phyloP scores from a whole-genome alignment of 805 yeast genomes.

The Danielozyma ontarioensis region DNA sequence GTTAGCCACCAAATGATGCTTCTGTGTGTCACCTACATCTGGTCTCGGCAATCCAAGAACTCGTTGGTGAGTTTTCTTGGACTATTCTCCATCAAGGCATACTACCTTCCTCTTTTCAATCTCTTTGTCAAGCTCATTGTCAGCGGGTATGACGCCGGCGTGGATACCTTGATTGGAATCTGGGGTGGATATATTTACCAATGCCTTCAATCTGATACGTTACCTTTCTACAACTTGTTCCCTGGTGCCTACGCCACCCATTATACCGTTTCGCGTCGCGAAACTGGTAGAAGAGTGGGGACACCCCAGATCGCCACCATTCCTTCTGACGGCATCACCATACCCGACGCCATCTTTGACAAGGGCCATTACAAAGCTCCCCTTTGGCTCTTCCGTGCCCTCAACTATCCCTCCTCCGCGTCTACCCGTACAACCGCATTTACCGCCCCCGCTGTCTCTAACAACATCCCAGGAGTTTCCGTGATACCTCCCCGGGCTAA shows the following conservation, averaged over 20 bases:
- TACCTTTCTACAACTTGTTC: conserved; percentile 35
- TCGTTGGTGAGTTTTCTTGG: conserved; percentile 49
- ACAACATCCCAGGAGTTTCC: conserved; percentile 3
- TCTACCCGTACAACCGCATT: conserved; percentile 26
- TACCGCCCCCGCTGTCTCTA: conserved; percentile 4
- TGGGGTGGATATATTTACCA: conserved; percentile 54
- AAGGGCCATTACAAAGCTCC: conserved; percentile 58
- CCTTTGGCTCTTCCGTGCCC: conserved; percentile 24
- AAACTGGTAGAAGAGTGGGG: conserved; percentile 28
- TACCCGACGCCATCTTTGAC: conserved; percentile 46
- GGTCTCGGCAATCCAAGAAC: conserved; percentile 56
- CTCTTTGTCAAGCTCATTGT: conserved; percentile 30
- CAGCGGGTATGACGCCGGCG: conserved; percentile 37
- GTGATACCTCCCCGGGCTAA: too few relatives aligned
- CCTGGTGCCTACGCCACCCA: conserved; percentile 23
- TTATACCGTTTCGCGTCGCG: neutral
- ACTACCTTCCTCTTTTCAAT: conserved; percentile 46
- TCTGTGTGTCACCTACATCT: conserved; percentile 53
- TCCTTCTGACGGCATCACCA: too few relatives aligned
- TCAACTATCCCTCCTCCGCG: conserved; percentile 23
- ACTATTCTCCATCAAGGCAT: conserved; percentile 49
- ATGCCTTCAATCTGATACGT: conserved; percentile 55
- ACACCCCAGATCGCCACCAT: conserved; percentile 16
- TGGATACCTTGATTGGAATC: conserved; percentile 45
- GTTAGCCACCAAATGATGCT: conserved; percentile 37